Evolutionary conservation across 2,329 filamentous ascomycete species (phyloP).

Genomic region (Cladosporium cucumerinum): DNA sequence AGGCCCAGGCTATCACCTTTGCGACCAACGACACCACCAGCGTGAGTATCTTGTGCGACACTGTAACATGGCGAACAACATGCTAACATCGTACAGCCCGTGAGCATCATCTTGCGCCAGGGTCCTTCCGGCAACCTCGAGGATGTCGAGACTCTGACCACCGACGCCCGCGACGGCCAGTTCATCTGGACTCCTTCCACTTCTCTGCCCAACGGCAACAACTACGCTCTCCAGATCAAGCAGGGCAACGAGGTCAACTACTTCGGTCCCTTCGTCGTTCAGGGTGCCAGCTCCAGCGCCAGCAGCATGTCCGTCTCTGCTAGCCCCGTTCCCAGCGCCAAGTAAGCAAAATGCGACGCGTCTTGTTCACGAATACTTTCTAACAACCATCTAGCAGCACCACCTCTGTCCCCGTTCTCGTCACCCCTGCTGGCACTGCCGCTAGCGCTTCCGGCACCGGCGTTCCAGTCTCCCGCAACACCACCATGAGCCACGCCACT

Average conservation of each 20-base stretch:
- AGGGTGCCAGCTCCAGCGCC: conserved; percentile 28
- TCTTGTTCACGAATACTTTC: background rate
- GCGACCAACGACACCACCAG: conserved; percentile 25
- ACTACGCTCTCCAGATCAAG: conserved; percentile 59
- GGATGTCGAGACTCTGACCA: conserved; percentile 41
- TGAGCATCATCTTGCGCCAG: conserved; percentile 56
- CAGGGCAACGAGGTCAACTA: conserved; percentile 56
- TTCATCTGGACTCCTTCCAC: conserved; percentile 50
- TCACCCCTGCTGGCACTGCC: conserved; percentile 15
- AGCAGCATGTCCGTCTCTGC: conserved; percentile 26
- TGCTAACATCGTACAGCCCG: conserved; percentile 38
- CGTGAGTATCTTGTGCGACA: conserved; percentile 5
- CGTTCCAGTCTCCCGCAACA: conserved; percentile 29
- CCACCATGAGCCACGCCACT: conserved; percentile 27
- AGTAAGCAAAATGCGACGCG: conserved; percentile 2
- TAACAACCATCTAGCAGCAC: conserved; percentile 19
- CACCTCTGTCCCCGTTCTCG: conserved; percentile 18
- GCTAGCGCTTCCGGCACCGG: conserved; percentile 23
- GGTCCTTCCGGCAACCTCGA: conserved; percentile 50
- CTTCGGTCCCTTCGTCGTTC: conserved; percentile 50
- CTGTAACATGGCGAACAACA: background rate
- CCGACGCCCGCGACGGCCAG: conserved; percentile 21
- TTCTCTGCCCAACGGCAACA: conserved; percentile 41
- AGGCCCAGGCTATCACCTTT: conserved; percentile 33
- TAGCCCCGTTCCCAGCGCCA: conserved; percentile 17